Evolutionary conservation across 2,329 filamentous ascomycete genomes (phyloP).

Genomic region (Cladosporium phlei): DNA sequence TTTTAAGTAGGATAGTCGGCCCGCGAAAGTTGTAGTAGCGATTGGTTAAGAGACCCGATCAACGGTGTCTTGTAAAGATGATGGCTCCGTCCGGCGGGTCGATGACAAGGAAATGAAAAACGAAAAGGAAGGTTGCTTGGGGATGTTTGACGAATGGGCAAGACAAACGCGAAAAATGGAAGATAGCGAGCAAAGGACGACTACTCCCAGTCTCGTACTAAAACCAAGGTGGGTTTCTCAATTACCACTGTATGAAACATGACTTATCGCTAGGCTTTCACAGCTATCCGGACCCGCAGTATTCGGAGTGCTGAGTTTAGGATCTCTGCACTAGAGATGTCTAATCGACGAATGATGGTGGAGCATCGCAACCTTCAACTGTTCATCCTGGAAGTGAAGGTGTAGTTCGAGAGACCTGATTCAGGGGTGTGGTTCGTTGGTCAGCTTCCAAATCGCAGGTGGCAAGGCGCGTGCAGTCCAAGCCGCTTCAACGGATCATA

Average conservation of each 20-base stretch:
- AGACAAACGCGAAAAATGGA: not conserved
- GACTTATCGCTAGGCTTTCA: not conserved
- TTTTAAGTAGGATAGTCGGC: not conserved
- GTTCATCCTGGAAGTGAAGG: not conserved
- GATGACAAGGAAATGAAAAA: not conserved
- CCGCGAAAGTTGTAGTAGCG: not conserved
- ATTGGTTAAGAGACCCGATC: slow-evolving; percentile 8
- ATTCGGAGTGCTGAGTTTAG: not conserved
- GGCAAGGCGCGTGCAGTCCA: slow-evolving; percentile 1
- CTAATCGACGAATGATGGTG: slow-evolving; percentile 1
- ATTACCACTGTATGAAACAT: slow-evolving; percentile 8
- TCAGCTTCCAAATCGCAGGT: not conserved
- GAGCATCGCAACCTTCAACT: not conserved
- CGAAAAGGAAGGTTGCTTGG: not conserved
- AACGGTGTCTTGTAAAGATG: slow-evolving; percentile 7
- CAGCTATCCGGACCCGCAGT: slow-evolving; percentile 5
- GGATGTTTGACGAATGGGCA: not conserved
- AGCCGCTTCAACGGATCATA: not conserved
- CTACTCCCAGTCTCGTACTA: slow-evolving; percentile 7
- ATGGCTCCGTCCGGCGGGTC: not conserved
- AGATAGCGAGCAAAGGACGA: not conserved
- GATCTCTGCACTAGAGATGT: not conserved
- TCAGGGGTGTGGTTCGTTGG: slow-evolving; percentile 9
- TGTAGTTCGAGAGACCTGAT: not conserved
- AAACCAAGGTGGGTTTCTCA: not conserved